Conservation (phyloP, 2,329 filamentous ascomycete species). For the Hypoxylon sp. region DNA sequence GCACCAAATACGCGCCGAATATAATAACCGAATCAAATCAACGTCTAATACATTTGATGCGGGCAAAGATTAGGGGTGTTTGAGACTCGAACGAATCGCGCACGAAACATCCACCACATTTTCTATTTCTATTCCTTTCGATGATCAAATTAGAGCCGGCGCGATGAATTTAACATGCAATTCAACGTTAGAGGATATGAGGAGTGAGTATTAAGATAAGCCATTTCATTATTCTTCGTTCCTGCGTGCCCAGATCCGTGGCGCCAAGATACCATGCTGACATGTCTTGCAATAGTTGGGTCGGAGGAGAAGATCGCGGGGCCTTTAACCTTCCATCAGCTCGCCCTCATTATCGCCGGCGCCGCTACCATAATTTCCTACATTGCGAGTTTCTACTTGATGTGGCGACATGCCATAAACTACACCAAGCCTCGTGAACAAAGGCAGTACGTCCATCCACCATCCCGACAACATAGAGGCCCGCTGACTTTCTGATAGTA, state of each 20-base stretch:
- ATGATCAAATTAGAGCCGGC: slow-evolving; percentile 51
- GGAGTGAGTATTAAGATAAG: slow-evolving; percentile 51
- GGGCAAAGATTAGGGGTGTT: slow-evolving; percentile 18
- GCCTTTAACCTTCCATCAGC: slow-evolving; percentile 67
- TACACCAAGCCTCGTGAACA: slow-evolving; percentile 74
- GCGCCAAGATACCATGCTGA: slow-evolving; percentile 52
- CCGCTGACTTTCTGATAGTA: slow-evolving; percentile 62
- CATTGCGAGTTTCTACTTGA: slow-evolving; percentile 68
- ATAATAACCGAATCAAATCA: slow-evolving; percentile 11
- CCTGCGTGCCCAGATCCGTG: slow-evolving; percentile 48
- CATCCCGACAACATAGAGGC: slow-evolving; percentile 7
- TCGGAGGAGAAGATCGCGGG: slow-evolving; percentile 65
- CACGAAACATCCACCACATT: not conserved
- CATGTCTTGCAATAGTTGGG: slow-evolving; percentile 56
- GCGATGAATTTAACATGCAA: slow-evolving; percentile 56
- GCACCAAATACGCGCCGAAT: slow-evolving; percentile 21
- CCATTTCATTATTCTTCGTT: slow-evolving; percentile 36
- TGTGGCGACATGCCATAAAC: slow-evolving; percentile 71
- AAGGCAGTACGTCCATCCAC: slow-evolving; percentile 62
- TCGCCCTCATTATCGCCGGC: slow-evolving; percentile 67
- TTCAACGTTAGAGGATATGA: slow-evolving; percentile 55
- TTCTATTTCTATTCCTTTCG: slow-evolving; percentile 5
- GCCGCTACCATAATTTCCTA: slow-evolving; percentile 65
- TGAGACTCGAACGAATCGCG: slow-evolving; percentile 2
- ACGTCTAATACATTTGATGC: slow-evolving; percentile 15